Base-by-base conservation (phyloP, 1,284 basidiomycete genomes). In the Rhodotorula sp. region DNA sequence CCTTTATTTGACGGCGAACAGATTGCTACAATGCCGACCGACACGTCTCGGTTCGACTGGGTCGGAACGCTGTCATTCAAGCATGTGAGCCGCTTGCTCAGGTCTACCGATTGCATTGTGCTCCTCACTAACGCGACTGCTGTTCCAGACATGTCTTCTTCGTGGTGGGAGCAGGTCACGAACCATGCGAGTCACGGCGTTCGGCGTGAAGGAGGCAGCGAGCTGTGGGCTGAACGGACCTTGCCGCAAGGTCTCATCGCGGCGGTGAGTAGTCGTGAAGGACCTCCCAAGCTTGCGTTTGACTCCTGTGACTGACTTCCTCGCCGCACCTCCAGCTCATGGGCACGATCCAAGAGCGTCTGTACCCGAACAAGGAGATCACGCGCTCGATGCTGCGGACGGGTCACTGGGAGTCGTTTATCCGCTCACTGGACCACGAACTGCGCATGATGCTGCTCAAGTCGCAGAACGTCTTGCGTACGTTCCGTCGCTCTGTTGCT, bases 21-120 rank as follows among this genome's bases (percentile, higher is more conserved):
- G 70, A 72, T 58, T 71, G 69, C 54, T 76, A 74, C 58, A 76
- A 76, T 61, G 74, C 74, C 49, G 74, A 76, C 23, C 69, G 74
- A 16, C 74, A 76, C 64, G 74, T 76, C 14, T 71, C 72, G 2
- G 72, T 76, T 16, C 71, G 74, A 8, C 62, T 73, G 16, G 74
- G 74, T 10, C 65, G 74, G 23, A 71, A 74, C 43, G 65, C 74
- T 14, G 74, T 76, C 58, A 65, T 76, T 21, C 74, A 76, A 43
- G 65, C 74, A 3, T 76, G 64, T 70, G 10, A 52, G 58, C 59
- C n/a, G 3, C 10, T 5, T 43, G 23, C 43, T 3, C 20, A 15
- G 15, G 39, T 34, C 1, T 16, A 6, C 20, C 31, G 14, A 10
- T 18, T 3, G 31, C 29, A n/a, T 4, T 18, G 3, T 21, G 5